Conservation (phyloP, 495 filamentous ascomycete species). For the Achaetomiella virescens region DNA sequence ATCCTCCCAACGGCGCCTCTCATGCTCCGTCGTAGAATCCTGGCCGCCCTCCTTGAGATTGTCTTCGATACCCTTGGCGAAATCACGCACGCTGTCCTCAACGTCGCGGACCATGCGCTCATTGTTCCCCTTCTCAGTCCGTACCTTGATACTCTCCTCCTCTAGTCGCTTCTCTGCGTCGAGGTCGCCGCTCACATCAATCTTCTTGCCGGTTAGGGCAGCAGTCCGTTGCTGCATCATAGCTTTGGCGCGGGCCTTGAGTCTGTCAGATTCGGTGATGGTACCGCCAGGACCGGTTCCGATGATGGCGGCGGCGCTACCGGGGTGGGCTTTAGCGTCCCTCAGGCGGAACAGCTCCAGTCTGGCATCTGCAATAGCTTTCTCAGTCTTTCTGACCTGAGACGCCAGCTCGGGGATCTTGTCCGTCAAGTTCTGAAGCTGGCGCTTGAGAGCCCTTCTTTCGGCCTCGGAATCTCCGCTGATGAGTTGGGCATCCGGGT, state of each 20-base stretch:
- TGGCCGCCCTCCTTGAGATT: conserved; percentile 78
- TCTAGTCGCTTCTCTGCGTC: conserved; percentile 79
- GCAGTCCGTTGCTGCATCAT: conserved; percentile 98
- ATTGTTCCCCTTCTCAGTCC: conserved; percentile 83
- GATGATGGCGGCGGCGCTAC: conserved; percentile 73
- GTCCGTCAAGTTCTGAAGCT: conserved; percentile 82
- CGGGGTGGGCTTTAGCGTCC: conserved; percentile 88
- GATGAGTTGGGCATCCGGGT: conserved; percentile 71
- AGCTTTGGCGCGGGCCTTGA: conserved; percentile 90
- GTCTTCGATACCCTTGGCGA: conserved; percentile 74
- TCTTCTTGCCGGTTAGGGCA: conserved; percentile 77
- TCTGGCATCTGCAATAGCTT: conserved; percentile 84
- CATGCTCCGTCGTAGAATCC: conserved; percentile 66
- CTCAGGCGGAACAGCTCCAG: conserved; percentile 90
- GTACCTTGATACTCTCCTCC: conserved; percentile 73
- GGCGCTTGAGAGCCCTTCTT: conserved; percentile 73
- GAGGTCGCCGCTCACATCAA: conserved; percentile 54
- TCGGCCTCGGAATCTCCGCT: conserved; percentile 80
- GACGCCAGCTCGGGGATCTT: conserved; percentile 88
- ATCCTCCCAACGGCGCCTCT: conserved; percentile 93
- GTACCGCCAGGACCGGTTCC: conserved; percentile 89
- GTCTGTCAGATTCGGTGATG: conserved; percentile 87
- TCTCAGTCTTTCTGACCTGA: conserved; percentile 82
- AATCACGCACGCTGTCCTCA: conserved; percentile 93
- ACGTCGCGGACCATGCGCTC: conserved; percentile 95